Evolutionary conservation across 345 rosid genomes (phyloP).

Genomic region (Tarenaya hassleriana): DNA sequence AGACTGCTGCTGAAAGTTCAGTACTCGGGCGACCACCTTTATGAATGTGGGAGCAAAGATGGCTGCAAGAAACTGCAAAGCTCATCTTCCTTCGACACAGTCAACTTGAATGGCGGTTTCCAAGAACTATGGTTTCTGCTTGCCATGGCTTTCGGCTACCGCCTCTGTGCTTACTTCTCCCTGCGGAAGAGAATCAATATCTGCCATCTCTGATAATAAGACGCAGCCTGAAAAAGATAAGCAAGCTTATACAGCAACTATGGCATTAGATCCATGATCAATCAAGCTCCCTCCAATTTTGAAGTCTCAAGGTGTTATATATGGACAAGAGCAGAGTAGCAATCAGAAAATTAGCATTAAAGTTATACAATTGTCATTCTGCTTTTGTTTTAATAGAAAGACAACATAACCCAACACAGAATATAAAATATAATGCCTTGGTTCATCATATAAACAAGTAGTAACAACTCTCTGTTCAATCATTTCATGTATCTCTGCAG

Average conservation of each 20-base stretch:
- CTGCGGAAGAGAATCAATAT: constrained; percentile 55
- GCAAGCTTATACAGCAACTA: neutral
- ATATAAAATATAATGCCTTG: neutral
- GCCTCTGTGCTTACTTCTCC: constrained; percentile 61
- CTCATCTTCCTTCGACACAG: constrained; percentile 71
- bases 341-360: constrained; percentile 6
- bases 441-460: constrained; percentile 22
- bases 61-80: constrained; percentile 70
- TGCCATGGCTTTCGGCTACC: constrained; percentile 72
- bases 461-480: constrained; percentile 16
- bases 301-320: constrained; percentile 9
- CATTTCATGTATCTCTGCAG: constrained; percentile 94
- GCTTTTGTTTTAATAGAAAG: constrained; percentile 18
- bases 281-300: constrained; percentile 16
- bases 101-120: constrained; percentile 67
- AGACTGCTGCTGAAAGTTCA: constrained; percentile 80
- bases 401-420: constrained; percentile 13
- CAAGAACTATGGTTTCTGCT: constrained; percentile 87
- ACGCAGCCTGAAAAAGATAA: neutral
- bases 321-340: constrained; percentile 4
- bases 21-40: constrained; percentile 60
- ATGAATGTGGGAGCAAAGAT: constrained; percentile 66
- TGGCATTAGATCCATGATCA: neutral
- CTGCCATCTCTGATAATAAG: constrained; percentile 44
- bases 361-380: constrained; percentile 9